Evolutionary conservation across 768 basidiomycete genomes (phyloP).

Genomic region (Serendipita sp.): DNA sequence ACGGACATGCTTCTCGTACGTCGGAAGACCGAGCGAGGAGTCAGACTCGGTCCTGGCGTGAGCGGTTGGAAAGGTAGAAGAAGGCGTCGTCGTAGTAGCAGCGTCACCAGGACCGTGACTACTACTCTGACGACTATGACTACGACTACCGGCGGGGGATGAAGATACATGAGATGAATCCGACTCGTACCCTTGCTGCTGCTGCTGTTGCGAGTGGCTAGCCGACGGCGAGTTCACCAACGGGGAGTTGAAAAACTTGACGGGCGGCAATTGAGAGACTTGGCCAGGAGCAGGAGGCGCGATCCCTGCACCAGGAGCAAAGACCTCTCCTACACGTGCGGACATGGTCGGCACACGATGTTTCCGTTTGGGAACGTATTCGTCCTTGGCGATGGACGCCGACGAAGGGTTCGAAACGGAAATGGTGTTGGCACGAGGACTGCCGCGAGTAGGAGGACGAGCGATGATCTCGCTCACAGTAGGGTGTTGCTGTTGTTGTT

Average conservation of each 20-base stretch:
- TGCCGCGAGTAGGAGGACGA: background rate
- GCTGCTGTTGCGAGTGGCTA: background rate
- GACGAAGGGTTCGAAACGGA: background rate
- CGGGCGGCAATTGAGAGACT: background rate
- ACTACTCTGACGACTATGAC: background rate
- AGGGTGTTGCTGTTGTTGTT: too few relatives aligned
- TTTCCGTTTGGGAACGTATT: background rate
- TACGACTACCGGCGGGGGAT: background rate
- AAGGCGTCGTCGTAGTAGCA: background rate
- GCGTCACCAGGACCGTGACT: background rate
- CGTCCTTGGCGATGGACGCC: background rate
- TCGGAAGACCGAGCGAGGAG: background rate
- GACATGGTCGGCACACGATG: background rate
- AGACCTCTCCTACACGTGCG: background rate
- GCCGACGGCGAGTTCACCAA: background rate
- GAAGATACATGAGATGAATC: background rate
- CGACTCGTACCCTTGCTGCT: background rate
- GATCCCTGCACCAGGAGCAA: background rate
- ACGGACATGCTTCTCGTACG: slow-evolving; percentile 7
- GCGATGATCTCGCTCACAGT: background rate
- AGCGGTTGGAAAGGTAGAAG: background rate
- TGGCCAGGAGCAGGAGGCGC: background rate
- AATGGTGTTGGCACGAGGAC: background rate
- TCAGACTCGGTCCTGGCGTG: background rate
- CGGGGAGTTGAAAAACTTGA: background rate